Evolutionary conservation across 768 basidiomycete species (phyloP), one percentile per base, ranked within the genome.

Genomic region (Amanita subjunquillea): DNA sequence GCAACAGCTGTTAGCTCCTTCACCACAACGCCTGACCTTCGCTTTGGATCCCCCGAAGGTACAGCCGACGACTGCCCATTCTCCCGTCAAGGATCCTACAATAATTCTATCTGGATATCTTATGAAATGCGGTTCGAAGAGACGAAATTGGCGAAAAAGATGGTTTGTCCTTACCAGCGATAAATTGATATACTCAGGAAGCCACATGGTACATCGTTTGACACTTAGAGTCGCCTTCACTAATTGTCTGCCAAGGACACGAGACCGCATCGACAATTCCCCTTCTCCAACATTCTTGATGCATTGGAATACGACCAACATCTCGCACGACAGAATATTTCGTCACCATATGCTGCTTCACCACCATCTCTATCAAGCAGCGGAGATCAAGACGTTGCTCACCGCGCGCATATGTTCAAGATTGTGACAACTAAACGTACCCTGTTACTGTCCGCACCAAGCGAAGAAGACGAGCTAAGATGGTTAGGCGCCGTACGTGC

Each of bases 401-500:
- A 68, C 48, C 67, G 69, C 22, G 65, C 68, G 8, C 77, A 85
- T 63, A 90, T 89, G 48, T 98, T 99, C 82, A 93, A 96, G 70
- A 86, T 98, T 51, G 85, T 98, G 58, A 96, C 93, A 36, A 93
- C 95, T 50, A 93, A 95, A 67, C 81, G 91, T 55, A 87, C 89
- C 15, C 71, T 92, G 54, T 67, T 95, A 50, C 73, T 98, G 23
- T 96, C 93, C 60, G 96, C 96, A 6, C 95, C 96, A 13, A 85
- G 79, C 54, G 96, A 99, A 66, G 96, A 97, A 60, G 95, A 98
- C 60, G 96, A 98, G 70, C 94, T 98, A 66, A 90, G 87, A 67
- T 99, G 96, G 96, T 73, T 99, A 44, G 92, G 93, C 48, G 92
- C 95, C 8, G 81, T 98, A 37, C 84, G 92, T 48, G 92, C 92